Evolutionary conservation across 495 filamentous ascomycete genomes (phyloP).

Genomic region (Pseudoneurospora amorphoporcata): DNA sequence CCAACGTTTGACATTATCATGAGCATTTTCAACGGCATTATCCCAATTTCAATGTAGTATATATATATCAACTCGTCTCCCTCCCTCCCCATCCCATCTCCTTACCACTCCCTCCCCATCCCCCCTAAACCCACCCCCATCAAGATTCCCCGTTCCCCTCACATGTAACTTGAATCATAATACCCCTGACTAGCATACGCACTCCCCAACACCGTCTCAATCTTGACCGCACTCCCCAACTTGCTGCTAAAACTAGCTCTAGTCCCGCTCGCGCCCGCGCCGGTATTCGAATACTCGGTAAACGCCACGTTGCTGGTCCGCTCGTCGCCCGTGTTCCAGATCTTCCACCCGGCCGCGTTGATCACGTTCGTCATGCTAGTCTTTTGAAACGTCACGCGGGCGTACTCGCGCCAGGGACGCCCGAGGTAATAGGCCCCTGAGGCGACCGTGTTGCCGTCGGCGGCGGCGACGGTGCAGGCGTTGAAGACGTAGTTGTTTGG

Average conservation of each 20-base stretch:
- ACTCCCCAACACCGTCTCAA: slow-evolving; percentile 42
- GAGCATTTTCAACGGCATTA: too few relatives aligned
- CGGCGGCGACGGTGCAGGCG: slow-evolving; percentile 39
- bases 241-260: slow-evolving; percentile 46
- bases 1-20: too few relatives aligned
- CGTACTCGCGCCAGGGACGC: slow-evolving; percentile 53
- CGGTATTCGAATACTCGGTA: slow-evolving; percentile 50
- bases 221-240: slow-evolving; percentile 34
- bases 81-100: not conserved
- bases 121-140: not conserved
- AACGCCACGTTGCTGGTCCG: slow-evolving; percentile 46
- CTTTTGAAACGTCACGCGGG: slow-evolving; percentile 52
- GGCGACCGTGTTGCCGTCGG: slow-evolving; percentile 34
- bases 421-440: slow-evolving; percentile 50
- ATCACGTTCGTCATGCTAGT: slow-evolving; percentile 46
- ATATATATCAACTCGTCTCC: too few relatives aligned
- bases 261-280: slow-evolving; percentile 45
- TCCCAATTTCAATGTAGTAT: too few relatives aligned
- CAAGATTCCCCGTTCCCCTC: not conserved
- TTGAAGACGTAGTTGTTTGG: slow-evolving; percentile 54
- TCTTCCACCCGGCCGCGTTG: slow-evolving; percentile 50
- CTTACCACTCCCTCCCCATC: not conserved
- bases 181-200: slow-evolving; percentile 25
- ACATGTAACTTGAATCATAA: slow-evolving; percentile 20
- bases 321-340: slow-evolving; percentile 40